Evolutionary conservation across 345 rosid genomes (phyloP).

Genomic region (Erysimum cheiranthoides): DNA sequence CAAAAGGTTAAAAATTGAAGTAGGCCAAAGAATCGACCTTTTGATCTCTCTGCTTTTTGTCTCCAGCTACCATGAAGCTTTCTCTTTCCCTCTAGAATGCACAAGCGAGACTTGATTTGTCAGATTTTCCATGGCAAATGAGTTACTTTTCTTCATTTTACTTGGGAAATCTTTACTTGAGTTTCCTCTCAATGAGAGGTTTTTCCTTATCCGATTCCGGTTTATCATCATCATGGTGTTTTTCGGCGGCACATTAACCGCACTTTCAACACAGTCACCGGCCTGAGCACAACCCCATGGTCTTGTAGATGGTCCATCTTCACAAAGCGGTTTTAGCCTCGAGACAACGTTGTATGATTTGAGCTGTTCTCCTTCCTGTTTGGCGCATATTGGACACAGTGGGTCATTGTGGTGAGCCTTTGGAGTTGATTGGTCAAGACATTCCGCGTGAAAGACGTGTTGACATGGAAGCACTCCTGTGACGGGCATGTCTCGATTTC

Average conservation of each 20-base stretch:
- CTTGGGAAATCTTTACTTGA: conserved; percentile 61
- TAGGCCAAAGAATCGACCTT: conserved; percentile 16
- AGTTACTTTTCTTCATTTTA: conserved; percentile 54
- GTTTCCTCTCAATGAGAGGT: conserved; percentile 56
- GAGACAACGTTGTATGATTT: conserved; percentile 49
- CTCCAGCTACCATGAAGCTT: conserved; percentile 31
- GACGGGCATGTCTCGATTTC: conserved; percentile 80
- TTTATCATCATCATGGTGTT: conserved; percentile 58
- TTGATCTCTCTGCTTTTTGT: conserved; percentile 4
- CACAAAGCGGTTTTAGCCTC: conserved; percentile 55
- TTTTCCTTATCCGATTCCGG: conserved; percentile 58
- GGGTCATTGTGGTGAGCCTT: conserved; percentile 75
- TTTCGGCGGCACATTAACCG: conserved; percentile 55
- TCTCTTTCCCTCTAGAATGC: conserved; percentile 52
- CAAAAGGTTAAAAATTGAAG: conserved; percentile 17
- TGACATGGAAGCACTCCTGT: conserved; percentile 85
- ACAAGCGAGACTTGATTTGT: conserved; percentile 46
- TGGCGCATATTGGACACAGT: conserved; percentile 75
- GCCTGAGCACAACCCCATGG: conserved; percentile 71
- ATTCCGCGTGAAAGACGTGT: conserved; percentile 92
- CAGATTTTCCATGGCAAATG: conserved; percentile 44
- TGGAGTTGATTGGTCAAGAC: conserved; percentile 87
- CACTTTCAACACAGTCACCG: conserved; percentile 68
- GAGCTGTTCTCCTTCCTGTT: conserved; percentile 57
- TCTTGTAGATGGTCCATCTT: conserved; percentile 59